Percentiles rank a stretch among this genome's conserved stretches.
phyloP scores from a whole-genome alignment of 2,329 filamentous ascomycete genomes.

The Aspergillus alliaceus region DNA sequence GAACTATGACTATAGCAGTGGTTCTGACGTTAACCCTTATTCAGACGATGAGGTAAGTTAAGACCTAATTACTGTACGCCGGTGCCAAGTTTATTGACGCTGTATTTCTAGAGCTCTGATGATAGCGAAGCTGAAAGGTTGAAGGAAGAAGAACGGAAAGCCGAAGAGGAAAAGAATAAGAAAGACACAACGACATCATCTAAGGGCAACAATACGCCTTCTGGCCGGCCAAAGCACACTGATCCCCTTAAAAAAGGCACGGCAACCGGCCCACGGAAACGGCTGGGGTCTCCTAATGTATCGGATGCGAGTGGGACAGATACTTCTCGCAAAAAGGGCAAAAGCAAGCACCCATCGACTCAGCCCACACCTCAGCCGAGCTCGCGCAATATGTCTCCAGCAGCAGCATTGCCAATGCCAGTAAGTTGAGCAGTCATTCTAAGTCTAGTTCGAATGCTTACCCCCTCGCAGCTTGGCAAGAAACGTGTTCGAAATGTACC shows the following conservation, averaged over 20 bases:
- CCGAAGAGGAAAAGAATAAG: conserved; percentile 55
- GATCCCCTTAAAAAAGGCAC: conserved; percentile 54
- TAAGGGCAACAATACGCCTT: conserved; percentile 70
- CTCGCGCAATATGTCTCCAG: conserved; percentile 64
- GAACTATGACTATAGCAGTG: conserved; percentile 80
- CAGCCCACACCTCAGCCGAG: conserved; percentile 34
- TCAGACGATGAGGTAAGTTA: conserved; percentile 51
- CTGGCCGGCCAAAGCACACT: conserved; percentile 55
- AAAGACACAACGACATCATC: conserved; percentile 59
- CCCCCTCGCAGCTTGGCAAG: conserved; percentile 47
- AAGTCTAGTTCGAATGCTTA: conserved; percentile 3
- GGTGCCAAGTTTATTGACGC: conserved; percentile 18
- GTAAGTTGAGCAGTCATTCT: conserved; percentile 21
- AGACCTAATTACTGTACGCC: not conserved
- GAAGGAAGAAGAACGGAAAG: conserved; percentile 61
- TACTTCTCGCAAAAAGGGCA: conserved; percentile 75
- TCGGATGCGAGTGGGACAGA: conserved; percentile 94
- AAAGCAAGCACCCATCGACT: conserved; percentile 60
- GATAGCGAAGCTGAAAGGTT: conserved; percentile 65
- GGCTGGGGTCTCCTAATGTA: conserved; percentile 79
- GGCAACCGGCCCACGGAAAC: conserved; percentile 66
- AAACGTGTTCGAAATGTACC: conserved; percentile 45
- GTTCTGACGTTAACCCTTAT: conserved; percentile 60
- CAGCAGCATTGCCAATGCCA: conserved; percentile 59
- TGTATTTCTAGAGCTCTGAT: conserved; percentile 52